Evolutionary conservation across 345 rosid species (phyloP).

Genomic region (Bretschneidera sinensis): DNA sequence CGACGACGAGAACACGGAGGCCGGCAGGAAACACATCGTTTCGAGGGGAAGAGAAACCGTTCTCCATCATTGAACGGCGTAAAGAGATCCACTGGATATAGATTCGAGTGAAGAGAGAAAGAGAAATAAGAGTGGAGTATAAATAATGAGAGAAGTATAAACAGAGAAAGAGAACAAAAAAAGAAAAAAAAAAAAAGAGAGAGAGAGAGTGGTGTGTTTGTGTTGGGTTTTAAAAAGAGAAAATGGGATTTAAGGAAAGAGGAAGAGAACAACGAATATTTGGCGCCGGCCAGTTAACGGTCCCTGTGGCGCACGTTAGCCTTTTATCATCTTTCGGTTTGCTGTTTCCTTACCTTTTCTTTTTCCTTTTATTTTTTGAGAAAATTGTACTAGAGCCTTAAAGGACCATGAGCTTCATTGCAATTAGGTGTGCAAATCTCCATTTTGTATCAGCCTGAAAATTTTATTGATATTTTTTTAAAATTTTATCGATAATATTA

Average conservation of each 20-base stretch:
- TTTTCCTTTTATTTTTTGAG: too few relatives aligned
- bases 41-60: conserved; percentile 68
- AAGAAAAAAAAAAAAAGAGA: too few relatives aligned
- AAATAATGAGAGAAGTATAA: too few relatives aligned
- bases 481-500: too few relatives aligned
- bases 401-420: too few relatives aligned
- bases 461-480: too few relatives aligned
- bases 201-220: background rate
- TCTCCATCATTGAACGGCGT: conserved; percentile 51
- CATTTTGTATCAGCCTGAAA: too few relatives aligned
- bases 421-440: too few relatives aligned
- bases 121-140: too few relatives aligned
- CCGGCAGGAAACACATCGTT: conserved; percentile 66
- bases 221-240: conserved; percentile 19
- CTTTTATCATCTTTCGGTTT: background rate
- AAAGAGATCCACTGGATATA: background rate
- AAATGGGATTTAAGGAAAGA: conserved; percentile 30
- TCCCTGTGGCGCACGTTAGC: conserved; percentile 35
- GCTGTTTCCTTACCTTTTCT: background rate
- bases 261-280: conserved; percentile 32
- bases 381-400: too few relatives aligned
- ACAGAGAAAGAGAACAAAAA: background rate
- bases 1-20: conserved; percentile 93
- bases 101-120: conserved; percentile 13
- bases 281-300: conserved; percentile 62